Evolutionary conservation across 768 basidiomycete species (phyloP), one percentile per base, ranked within the genome.

Genomic region (Agrocybe praecox): DNA sequence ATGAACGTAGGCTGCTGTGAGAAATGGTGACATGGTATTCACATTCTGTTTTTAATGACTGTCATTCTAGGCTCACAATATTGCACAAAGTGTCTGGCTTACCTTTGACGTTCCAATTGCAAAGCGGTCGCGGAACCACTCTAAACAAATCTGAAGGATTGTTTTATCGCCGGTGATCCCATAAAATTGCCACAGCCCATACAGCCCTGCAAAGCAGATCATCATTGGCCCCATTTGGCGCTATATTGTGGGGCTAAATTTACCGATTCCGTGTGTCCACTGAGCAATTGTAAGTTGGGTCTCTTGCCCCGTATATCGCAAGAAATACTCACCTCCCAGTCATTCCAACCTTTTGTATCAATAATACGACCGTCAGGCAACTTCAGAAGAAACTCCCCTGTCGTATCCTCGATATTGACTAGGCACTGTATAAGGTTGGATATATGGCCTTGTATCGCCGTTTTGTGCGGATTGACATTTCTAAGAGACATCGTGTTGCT

Each of bases 311-410:
- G 19, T 34, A 15, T 23, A 34, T 4, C 18, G 42, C 7, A 29
- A 43, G 10, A 9, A 18, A 15, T 26, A 55, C 69, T 56, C 44
- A 72, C 76, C 66, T 83, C 81, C 82, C 83, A 85, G 52, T 82
- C 80, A 53, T 80, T 74, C 81, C 83, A 85, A 53, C 81, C 80
- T 50, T 80, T 74, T 80, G 83, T 84, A 58, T 85, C 82, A 42
- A 84, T 81, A 36, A 79, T 65, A 23, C 80, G 73, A 5, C 81
- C 82, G 65, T 84, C 80, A 14, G 69, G 68, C n/a, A 82, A 66
- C 12, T 72, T 69, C 65, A 82, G 62, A 18, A 85, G 64, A 67
- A 80, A 84, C 64, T 81, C 75, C 34, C 83, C 82, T 0, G 75
- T 77, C 58, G 75, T 74, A 65, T 84, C 83, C 56, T 79, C 73